Evolutionary conservation across 1,139 yeast species (phyloP).

Genomic region (Spathaspora sp.): DNA sequence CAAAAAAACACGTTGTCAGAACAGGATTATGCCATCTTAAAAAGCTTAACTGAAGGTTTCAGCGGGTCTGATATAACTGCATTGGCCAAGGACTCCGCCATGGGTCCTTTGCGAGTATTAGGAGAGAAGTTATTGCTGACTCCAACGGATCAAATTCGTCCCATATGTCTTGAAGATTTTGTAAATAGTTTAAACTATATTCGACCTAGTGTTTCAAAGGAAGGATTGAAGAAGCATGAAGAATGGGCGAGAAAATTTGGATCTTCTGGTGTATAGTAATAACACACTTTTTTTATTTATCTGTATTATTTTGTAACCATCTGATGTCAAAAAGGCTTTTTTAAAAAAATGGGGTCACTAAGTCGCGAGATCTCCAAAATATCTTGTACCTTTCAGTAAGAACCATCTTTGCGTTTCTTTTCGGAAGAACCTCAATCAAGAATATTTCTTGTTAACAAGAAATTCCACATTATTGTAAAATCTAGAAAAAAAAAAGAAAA

Average conservation of each 20-base stretch:
- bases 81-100: conserved; percentile 94
- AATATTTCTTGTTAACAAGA: no score
- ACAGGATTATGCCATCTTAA: conserved; percentile 59
- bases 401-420: no score
- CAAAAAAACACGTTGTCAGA: conserved; percentile 75
- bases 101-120: conserved; percentile 91
- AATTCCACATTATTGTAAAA: no score
- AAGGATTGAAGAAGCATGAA: conserved; percentile 75
- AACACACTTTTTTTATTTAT: not conserved
- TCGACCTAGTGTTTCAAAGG: conserved; percentile 87
- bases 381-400: no score
- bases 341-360: no score
- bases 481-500: no score
- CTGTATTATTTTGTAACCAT: not conserved
- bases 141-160: conserved; percentile 81
- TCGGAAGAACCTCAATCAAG: no score
- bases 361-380: no score
- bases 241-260: conserved; percentile 92
- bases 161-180: conserved; percentile 77
- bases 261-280: conserved; percentile 73
- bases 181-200: conserved; percentile 75
- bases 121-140: conserved; percentile 88
- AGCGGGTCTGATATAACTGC: conserved; percentile 96
- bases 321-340: not conserved
- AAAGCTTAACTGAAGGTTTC: conserved; percentile 71